Base-by-base conservation (phyloP, 441 rosid species). In the Omphalea diandra region DNA sequence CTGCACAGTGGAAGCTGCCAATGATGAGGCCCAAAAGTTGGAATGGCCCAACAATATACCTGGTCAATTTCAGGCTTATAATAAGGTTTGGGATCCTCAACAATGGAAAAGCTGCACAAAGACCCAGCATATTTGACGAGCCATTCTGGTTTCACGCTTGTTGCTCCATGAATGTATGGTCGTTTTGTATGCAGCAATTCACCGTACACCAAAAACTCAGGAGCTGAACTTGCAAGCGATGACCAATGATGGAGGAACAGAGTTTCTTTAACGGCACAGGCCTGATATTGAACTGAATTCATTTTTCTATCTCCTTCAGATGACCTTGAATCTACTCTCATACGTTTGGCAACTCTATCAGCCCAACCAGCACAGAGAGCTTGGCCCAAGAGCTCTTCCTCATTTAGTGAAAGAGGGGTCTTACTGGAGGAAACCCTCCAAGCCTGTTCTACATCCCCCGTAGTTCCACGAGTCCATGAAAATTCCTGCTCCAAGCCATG, bases 321-420 rank as follows among this genome's bases (percentile, higher is more conserved):
- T 38, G 73, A 61, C 56, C 61, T 71, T n/a, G 81, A 71, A 63
- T 70, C 73, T 20, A 70, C 77, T 76, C 88, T 77, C 36, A 80
- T 47, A 47, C 87, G 80, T 79, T 80, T 87, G 31, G 98, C 97
- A 71, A 94, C 94, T 78, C 97, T 88, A 74, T 94, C 97, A 20
- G 87, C 97, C 98, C 97, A 94, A 43, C 97, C 98, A 24, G 97
- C 97, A 49, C 93, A 89, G 59, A 94, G 84, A 68, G 94, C 97
- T 81, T 84, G 85, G 35, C 94, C 87, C 59, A 94, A 59, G 55
- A 91, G 78, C 78, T 88, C 87, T 76, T 94, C 97, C 82, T 90
- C 97, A 24, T 83, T 75, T 64, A 83, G 77, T 53, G 75, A 74
- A 26, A 90, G 90, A 14, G 91, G 83, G 68, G 8, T 77, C 81